These are phyloP conservation scores for Boletus sp. DNA, from an alignment of 1,284 basidiomycete species.

Conservation along the genomic window DNA sequence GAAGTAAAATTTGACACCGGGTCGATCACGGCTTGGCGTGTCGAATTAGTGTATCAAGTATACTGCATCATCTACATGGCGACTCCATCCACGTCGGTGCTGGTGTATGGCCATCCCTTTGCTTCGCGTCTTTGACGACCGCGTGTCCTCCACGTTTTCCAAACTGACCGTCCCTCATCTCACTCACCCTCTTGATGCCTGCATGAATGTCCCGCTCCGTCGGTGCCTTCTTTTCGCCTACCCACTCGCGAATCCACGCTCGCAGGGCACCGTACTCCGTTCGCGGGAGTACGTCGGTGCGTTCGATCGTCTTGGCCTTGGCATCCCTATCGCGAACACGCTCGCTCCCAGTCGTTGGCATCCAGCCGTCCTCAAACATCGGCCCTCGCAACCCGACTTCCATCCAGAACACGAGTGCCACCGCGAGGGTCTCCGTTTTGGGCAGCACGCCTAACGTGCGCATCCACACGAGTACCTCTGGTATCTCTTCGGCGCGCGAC, in stretches of 20 bases:
- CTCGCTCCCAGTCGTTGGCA: constrained; percentile 29
- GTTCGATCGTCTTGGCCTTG: not conserved
- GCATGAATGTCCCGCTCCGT: constrained; percentile 40
- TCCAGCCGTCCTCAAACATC: constrained; percentile 50
- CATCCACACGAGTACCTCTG: constrained; percentile 82
- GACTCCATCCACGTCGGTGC: not conserved
- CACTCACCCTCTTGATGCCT: constrained; percentile 36
- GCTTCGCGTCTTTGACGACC: not conserved
- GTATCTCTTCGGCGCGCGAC: constrained; percentile 58
- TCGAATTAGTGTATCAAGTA: constrained; percentile 1
- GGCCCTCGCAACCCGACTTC: constrained; percentile 68
- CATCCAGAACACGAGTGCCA: constrained; percentile 70
- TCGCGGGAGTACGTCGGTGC: constrained; percentile 10
- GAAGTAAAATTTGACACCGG: constrained; percentile 7
- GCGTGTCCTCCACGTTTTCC: constrained; percentile 19
- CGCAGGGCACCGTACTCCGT: constrained; percentile 44
- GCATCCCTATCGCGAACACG: constrained; percentile 36
- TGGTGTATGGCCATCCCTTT: not conserved
- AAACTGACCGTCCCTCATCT: constrained; percentile 32
- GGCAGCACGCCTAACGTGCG: constrained; percentile 59
- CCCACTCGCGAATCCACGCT: constrained; percentile 71
- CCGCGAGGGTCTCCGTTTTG: constrained; percentile 55
- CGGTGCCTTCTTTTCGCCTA: constrained; percentile 59
- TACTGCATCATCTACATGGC: constrained; percentile 10
- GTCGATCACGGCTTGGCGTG: constrained; percentile 2